Conservation (phyloP, 2,329 filamentous ascomycete species). For the Fusarium musae region DNA sequence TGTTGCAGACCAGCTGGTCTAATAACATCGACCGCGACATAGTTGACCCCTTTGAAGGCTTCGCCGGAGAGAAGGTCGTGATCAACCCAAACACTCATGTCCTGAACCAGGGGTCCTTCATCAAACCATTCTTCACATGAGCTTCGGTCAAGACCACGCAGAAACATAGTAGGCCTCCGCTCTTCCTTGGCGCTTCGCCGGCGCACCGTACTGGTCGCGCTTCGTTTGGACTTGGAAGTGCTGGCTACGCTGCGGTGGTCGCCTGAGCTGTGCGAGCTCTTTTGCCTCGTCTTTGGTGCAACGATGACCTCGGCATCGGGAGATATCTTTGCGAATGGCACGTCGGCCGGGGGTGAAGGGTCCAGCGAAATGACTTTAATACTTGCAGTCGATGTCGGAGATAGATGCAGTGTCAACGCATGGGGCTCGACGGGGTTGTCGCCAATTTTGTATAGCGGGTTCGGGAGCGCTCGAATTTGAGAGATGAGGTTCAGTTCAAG, state of each 20-base stretch:
- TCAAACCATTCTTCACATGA: conserved; percentile 83
- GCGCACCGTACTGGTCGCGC: conserved; percentile 79
- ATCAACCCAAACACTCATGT: conserved; percentile 86
- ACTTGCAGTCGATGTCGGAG: conserved; percentile 94
- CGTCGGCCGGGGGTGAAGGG: conserved; percentile 73
- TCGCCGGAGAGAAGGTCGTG: conserved; percentile 77
- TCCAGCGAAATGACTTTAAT: conserved; percentile 87
- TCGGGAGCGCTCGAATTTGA: conserved; percentile 93
- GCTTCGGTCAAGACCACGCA: conserved; percentile 80
- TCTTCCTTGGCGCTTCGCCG: conserved; percentile 69
- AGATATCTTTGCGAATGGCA: conserved; percentile 89
- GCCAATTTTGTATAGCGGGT: conserved; percentile 73
- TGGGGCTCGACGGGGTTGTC: conserved; percentile 70
- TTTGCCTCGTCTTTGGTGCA: conserved; percentile 87
- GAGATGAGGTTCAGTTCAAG: conserved; percentile 92
- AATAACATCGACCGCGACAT: conserved; percentile 86
- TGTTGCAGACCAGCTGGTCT: conserved; percentile 82
- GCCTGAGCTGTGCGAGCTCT: conserved; percentile 70
- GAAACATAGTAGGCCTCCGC: conserved; percentile 75
- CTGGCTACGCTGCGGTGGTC: conserved; percentile 85
- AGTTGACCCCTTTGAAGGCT: conserved; percentile 79
- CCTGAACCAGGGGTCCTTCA: conserved; percentile 65
- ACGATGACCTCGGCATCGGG: conserved; percentile 97
- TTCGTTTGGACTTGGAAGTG: conserved; percentile 80
- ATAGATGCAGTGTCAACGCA: conserved; percentile 90